Evolutionary conservation across 768 basidiomycete species (phyloP), one percentile per base, ranked within the genome.

Genomic region (Trametes cinnabarina): DNA sequence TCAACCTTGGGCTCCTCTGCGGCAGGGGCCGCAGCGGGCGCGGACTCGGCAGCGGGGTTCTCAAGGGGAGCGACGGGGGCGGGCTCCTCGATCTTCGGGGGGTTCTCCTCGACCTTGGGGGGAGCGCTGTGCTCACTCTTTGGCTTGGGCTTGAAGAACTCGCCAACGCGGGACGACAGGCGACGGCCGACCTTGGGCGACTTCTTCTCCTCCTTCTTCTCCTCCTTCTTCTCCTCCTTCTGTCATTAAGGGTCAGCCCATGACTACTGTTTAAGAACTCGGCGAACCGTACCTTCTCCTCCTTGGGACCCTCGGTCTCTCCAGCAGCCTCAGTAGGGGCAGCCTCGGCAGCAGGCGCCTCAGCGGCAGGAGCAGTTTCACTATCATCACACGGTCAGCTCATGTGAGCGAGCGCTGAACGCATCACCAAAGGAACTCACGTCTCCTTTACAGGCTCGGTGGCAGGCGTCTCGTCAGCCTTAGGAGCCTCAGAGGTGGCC

Each of bases 41-140:
- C 67, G 19, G 69, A 67, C 64, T 82, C 82, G 20, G 79, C 74
- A 19, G 85, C 86, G 35, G 90, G 86, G 71, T 89, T 82, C 77
- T 92, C 91, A 63, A 95, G 79, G 57, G 93, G 92, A 53, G 90
- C 91, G 62, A 94, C 83, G 11, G 88, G 88, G 28, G 81, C 66
- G 47, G 90, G 90, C 75, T 90, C 85, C 48, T 92, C 93, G 64
- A 94, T 89, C 79, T 86, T 85, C 63, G 93, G 92, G 37, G 93
- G 91, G 71, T 91, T 80, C 78, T 93, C 90, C 62, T 92, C 88
- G 56, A 94, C 90, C 80, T 92, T 94, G 44, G 90, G 79, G 55
- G 92, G 84, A 6, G 85, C 69, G 11, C 79, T 68, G 34, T 84
- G 82, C 68, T 90, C 87, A 14, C 74, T 64, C 75, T 84, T 90